Conservation (phyloP, 1,284 basidiomycete genomes). For the Trametes pubescens region DNA sequence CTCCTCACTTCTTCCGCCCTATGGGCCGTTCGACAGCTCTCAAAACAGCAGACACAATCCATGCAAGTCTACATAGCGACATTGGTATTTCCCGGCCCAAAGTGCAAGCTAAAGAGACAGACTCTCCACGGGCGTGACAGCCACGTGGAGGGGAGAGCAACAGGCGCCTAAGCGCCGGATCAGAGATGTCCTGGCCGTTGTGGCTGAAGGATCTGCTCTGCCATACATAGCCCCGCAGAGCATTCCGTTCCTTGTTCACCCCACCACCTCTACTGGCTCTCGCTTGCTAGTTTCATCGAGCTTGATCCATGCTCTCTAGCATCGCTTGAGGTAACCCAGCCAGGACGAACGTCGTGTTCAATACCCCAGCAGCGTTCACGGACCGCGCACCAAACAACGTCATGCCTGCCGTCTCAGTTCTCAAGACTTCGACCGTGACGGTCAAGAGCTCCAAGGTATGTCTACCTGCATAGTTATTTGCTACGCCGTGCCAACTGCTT, state of each 20-base stretch:
- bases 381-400: not conserved
- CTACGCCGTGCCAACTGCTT: not conserved
- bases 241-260: too few relatives aligned
- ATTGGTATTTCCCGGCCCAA: not conserved
- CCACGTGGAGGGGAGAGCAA: conserved; percentile 23
- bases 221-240: not conserved
- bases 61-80: too few relatives aligned
- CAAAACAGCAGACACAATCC: not conserved
- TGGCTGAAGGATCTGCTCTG: conserved; percentile 13
- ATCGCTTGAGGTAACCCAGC: not conserved
- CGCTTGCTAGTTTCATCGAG: not conserved
- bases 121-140: conserved; percentile 19
- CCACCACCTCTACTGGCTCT: not conserved
- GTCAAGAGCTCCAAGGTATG: conserved; percentile 26
- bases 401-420: conserved; percentile 23
- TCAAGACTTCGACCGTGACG: conserved; percentile 22
- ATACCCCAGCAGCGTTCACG: not conserved
- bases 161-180: conserved; percentile 22
- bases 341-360: not conserved
- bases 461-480: not conserved
- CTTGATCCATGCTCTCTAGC: not conserved
- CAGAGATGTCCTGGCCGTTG: conserved; percentile 10
- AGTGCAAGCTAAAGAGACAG: not conserved
- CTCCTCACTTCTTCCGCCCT: not conserved
- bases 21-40: not conserved